phyloP scores from a whole-genome alignment of 164 flowering plant genomes.

The Platanus orientalis region DNA sequence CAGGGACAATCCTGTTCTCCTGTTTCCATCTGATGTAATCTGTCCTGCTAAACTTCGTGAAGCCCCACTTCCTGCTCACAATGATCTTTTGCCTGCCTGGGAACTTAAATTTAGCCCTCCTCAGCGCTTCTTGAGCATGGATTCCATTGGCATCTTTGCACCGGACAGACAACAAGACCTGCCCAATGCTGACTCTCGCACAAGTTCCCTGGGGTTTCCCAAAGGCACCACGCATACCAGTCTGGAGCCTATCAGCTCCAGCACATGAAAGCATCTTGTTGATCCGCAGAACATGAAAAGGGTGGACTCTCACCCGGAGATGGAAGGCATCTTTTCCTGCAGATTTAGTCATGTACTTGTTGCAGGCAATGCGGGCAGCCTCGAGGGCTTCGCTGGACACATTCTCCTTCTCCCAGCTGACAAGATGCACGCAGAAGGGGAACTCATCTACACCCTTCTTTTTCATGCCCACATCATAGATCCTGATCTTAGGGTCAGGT shows the following conservation, averaged over 20 bases:
- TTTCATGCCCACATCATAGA: no score
- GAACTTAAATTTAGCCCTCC: constrained; percentile 36
- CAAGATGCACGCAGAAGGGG: constrained; percentile 38
- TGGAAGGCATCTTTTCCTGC: constrained; percentile 39
- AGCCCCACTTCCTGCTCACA: constrained; percentile 37
- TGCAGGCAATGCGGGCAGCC: constrained; percentile 38
- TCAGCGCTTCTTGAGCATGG: constrained; percentile 29
- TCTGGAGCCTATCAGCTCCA: constrained; percentile 42
- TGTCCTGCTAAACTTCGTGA: constrained; percentile 26
- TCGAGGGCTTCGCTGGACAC: no score
- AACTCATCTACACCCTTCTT: constrained; percentile 40
- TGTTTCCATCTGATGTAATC: constrained; percentile 42
- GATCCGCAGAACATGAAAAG: no score
- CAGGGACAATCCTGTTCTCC: constrained; percentile 39
- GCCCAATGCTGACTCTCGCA: constrained; percentile 31
- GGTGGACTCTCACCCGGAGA: constrained; percentile 27
- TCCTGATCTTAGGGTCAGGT: no score
- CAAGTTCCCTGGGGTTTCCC: constrained; percentile 41
- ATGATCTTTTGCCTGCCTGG: constrained; percentile 40
- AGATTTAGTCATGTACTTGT: constrained; percentile 34
- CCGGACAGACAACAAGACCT: constrained; percentile 32
- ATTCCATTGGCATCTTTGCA: constrained; percentile 30
- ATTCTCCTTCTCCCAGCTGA: no score
- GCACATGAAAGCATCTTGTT: constrained; percentile 46
- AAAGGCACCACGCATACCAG: constrained; percentile 40